Conservation (phyloP, 1,139 yeast species). For the Yueomyces sp. region DNA sequence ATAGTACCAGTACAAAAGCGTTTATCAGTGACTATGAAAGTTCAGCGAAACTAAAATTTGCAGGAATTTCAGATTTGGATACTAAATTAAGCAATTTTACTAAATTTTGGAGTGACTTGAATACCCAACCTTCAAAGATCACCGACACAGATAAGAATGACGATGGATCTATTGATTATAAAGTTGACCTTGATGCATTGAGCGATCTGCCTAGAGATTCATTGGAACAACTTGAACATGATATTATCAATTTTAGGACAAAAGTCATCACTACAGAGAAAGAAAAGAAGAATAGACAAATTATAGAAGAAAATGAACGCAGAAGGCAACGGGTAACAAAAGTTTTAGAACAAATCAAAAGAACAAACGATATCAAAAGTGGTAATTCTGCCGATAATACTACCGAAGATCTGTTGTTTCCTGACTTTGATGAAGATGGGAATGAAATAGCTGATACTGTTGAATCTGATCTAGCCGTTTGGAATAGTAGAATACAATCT, state of each 20-base stretch:
- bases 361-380: constrained; percentile 16
- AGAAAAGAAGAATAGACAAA: constrained; percentile 40
- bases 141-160: constrained; percentile 3
- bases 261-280: constrained; percentile 47
- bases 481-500: constrained; percentile 5
- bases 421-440: constrained; percentile 9
- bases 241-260: constrained; percentile 50
- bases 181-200: constrained; percentile 47
- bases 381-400: constrained; percentile 7
- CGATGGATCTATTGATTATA: constrained; percentile 26
- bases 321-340: constrained; percentile 39
- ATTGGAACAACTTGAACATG: constrained; percentile 44
- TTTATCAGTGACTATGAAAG: not conserved
- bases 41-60: not conserved
- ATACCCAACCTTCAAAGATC: not conserved
- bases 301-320: constrained; percentile 38
- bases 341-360: constrained; percentile 37
- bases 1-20: not conserved
- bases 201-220: constrained; percentile 50
- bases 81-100: not conserved
- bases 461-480: constrained; percentile 8
- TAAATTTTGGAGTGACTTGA: not conserved
- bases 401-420: constrained; percentile 17
- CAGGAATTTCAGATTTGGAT: not conserved
- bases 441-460: constrained; percentile 20